These are phyloP conservation scores for Aurinia saxatilis DNA, from an alignment of 345 rosid species.

Conservation along the genomic window DNA sequence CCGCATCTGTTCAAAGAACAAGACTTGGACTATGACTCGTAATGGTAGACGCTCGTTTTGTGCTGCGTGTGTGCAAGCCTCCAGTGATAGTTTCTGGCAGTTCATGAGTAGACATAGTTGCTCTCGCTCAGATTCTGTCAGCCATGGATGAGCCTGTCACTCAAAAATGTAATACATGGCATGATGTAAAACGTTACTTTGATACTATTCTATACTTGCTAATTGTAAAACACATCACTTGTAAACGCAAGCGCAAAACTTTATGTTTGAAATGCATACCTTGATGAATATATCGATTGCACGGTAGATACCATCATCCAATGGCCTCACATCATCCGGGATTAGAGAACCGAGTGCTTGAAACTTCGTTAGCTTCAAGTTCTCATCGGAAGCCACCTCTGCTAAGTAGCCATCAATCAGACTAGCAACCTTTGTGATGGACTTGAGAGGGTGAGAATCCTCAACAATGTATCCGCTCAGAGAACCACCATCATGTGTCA, in stretches of 20 bases:
- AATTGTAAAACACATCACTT: too few relatives aligned
- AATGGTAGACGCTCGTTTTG: constrained; percentile 91
- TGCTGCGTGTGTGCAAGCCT: constrained; percentile 89
- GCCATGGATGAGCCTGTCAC: constrained; percentile 88
- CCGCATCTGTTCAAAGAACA: constrained; percentile 86
- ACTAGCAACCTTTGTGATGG: constrained; percentile 62
- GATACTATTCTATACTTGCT: neutral
- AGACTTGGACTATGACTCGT: constrained; percentile 75
- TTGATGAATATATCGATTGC: constrained; percentile 82
- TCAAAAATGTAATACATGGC: neutral
- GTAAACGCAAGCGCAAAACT: neutral
- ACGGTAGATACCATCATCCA: constrained; percentile 84
- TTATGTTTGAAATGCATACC: constrained; percentile 31
- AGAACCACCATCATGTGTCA: constrained; percentile 22
- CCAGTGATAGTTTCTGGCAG: constrained; percentile 85
- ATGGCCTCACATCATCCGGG: constrained; percentile 70
- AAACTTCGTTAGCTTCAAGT: constrained; percentile 64
- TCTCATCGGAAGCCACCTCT: constrained; percentile 91
- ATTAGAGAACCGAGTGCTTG: constrained; percentile 58
- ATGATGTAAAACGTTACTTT: neutral
- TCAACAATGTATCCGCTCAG: constrained; percentile 33
- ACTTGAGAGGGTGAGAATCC: constrained; percentile 48
- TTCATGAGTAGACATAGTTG: constrained; percentile 70
- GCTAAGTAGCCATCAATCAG: constrained; percentile 76
- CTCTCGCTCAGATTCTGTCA: constrained; percentile 71